Percentiles rank a stretch among this genome's conserved stretches.
phyloP scores from a whole-genome alignment of 441 rosid genomes.

The Syzygium syzygioides region DNA sequence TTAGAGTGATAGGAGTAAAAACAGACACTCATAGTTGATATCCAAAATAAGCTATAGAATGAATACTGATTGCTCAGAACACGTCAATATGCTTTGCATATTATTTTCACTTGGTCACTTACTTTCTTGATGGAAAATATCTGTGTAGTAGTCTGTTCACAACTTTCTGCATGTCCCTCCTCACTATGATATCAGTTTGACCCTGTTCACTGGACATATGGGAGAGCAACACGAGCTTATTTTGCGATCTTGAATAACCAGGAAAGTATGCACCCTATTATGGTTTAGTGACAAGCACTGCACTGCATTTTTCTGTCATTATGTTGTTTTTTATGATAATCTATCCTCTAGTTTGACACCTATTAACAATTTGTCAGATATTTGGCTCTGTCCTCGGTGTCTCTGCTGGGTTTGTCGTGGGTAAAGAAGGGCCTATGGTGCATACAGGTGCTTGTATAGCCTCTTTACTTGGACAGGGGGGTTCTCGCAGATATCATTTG shows the following conservation, averaged over 20 bases:
- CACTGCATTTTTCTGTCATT: neutral
- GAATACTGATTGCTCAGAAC: neutral
- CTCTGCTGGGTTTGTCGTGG: conserved; percentile 89
- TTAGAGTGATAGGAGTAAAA: neutral
- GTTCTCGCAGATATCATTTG: conserved; percentile 71
- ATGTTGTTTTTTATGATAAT: neutral
- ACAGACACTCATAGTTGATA: neutral
- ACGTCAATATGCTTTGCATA: neutral
- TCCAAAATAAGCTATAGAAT: neutral
- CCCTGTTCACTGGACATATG: neutral
- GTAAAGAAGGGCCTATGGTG: conserved; percentile 99
- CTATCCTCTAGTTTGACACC: neutral
- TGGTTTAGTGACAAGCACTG: neutral
- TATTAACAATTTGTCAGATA: conserved; percentile 37
- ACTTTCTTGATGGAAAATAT: neutral
- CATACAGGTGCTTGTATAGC: conserved; percentile 98
- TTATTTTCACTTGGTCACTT: neutral
- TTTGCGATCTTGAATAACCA: neutral
- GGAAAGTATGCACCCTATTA: neutral
- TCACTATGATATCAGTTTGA: neutral
- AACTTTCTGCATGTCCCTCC: neutral
- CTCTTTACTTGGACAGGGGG: conserved; percentile 90
- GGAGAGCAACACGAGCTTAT: neutral
- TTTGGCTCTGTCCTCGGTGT: conserved; percentile 90
- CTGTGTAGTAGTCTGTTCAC: neutral